Evolutionary conservation across 2,329 filamentous ascomycete species (phyloP), one percentile per base, ranked within the genome.

Genomic region (Madurella fahalii): DNA sequence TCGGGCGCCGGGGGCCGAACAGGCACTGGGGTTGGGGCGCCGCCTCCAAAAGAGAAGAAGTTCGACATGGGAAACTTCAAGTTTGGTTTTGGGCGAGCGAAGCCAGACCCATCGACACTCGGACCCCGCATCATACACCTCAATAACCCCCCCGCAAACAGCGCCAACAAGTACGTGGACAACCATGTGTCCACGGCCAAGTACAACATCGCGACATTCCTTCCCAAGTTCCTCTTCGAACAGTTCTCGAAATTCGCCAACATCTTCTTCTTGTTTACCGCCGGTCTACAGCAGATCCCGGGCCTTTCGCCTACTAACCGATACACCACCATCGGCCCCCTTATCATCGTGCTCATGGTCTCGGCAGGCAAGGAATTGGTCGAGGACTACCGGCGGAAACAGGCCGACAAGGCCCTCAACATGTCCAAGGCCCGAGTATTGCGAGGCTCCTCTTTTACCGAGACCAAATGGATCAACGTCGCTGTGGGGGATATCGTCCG

Each of bases 241-340:
- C 94, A 99, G 70, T 99, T 99, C 74, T 96, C 92, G 58, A 99
- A 96, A 77, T 96, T 96, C 72, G 94, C 94, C 77, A 99, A 99
- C 74, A 74, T 99, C 67, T 99, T 99, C 78, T 99, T 99, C 87
- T 82, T 99, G 69, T 97, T 99, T 72, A 99, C 94, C 39, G 92
- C 94, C 15, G 86, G 84, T 40, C 76, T 99, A 44, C 94, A 99
- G 75, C 94, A 99, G 71, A 96, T 99, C 58, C 94, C 94, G 18
- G 86, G 88, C 61, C 86, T 99, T 58, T 96, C 92, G 34, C 94
- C 95, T 8, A 99, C 94, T 9, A 97, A 96, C 74, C 83, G 80
- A 71, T 99, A 92, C 69, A 99, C 94, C 5, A 99, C 95, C 39
- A 96, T 99, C 68, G 93, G 89, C 5, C 94, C 94, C n/a, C 80